Evolutionary conservation across 352 stramenopile genomes (phyloP).

Genomic region (Phytophthora agathidicida): DNA sequence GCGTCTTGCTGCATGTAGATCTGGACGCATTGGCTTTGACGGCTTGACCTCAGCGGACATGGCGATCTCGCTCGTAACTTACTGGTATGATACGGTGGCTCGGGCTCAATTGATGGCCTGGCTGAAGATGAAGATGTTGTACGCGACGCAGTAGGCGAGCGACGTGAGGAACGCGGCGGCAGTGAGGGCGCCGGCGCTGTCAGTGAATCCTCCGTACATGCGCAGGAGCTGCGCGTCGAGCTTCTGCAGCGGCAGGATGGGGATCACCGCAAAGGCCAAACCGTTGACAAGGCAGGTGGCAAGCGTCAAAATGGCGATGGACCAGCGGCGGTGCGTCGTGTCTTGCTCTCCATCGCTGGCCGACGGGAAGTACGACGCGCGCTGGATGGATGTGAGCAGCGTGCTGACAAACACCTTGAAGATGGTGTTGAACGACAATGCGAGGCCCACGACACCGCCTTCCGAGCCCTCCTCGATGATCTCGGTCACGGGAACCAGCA

Average conservation of each 20-base stretch:
- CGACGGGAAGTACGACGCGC: constrained; percentile 39
- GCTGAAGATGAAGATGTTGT: constrained; percentile 54
- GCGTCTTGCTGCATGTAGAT: too few species aligned
- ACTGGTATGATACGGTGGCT: too few species aligned
- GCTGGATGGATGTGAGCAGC: constrained; percentile 42
- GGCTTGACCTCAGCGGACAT: constrained; percentile 2
- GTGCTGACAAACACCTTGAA: constrained; percentile 56
- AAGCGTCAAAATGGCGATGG: constrained; percentile 37
- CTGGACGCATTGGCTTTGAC: background rate
- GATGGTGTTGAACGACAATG: constrained; percentile 59
- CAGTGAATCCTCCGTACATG: constrained; percentile 74
- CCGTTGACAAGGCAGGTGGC: constrained; percentile 48
- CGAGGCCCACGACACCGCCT: constrained; percentile 56
- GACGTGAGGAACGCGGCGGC: constrained; percentile 42
- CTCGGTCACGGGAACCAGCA: constrained; percentile 54
- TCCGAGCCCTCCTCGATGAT: constrained; percentile 71
- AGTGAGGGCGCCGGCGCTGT: constrained; percentile 39
- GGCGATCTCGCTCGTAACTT: too few species aligned
- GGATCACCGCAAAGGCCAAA: constrained; percentile 36
- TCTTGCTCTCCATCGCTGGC: constrained; percentile 18
- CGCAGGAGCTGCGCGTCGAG: constrained; percentile 66
- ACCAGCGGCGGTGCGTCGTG: constrained; percentile 29
- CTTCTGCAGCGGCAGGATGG: constrained; percentile 58
- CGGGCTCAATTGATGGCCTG: constrained; percentile 27
- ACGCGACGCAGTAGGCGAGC: constrained; percentile 52